A percentile compares a stretch with the other conserved stretches of the same genome.
Conservation (phyloP, 2,329 filamentous ascomycete genomes). For the Aureobasidium sp. region DNA sequence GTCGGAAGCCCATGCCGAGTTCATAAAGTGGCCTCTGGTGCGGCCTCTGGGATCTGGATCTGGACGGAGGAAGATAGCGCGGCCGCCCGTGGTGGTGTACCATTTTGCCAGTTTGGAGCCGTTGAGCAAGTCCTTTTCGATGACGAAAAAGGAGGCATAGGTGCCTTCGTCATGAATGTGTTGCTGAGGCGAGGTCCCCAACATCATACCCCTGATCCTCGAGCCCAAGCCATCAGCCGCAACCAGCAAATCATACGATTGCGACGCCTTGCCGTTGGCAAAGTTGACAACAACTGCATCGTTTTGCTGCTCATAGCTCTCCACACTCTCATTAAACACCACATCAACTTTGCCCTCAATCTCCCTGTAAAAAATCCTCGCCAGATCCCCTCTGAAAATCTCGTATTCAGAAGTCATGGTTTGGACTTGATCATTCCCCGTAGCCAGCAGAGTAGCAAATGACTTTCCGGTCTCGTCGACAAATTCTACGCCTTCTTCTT, state of each 20-base stretch:
- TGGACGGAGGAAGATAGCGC: conserved; percentile 31
- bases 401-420: conserved; percentile 33
- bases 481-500: conserved; percentile 28
- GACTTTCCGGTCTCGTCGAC: conserved; percentile 24
- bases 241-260: conserved; percentile 44
- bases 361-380: conserved; percentile 29
- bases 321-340: conserved; percentile 34
- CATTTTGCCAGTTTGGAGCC: conserved; percentile 33
- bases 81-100: conserved; percentile 35
- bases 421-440: conserved; percentile 29
- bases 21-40: conserved; percentile 28
- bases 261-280: conserved; percentile 29
- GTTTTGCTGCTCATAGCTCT: conserved; percentile 22
- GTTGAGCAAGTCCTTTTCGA: conserved; percentile 33
- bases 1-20: conserved; percentile 28
- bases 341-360: conserved; percentile 36
- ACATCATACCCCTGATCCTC: conserved; percentile 39
- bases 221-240: conserved; percentile 45
- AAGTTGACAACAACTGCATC: conserved; percentile 37
- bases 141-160: conserved; percentile 40
- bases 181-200: conserved; percentile 34
- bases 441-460: conserved; percentile 27
- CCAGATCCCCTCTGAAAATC: conserved; percentile 32
- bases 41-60: conserved; percentile 30
- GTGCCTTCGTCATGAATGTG: conserved; percentile 32